Evolutionary conservation across 2,329 filamentous ascomycete genomes (phyloP).

Genomic region (Phyllosticta capitalensis): DNA sequence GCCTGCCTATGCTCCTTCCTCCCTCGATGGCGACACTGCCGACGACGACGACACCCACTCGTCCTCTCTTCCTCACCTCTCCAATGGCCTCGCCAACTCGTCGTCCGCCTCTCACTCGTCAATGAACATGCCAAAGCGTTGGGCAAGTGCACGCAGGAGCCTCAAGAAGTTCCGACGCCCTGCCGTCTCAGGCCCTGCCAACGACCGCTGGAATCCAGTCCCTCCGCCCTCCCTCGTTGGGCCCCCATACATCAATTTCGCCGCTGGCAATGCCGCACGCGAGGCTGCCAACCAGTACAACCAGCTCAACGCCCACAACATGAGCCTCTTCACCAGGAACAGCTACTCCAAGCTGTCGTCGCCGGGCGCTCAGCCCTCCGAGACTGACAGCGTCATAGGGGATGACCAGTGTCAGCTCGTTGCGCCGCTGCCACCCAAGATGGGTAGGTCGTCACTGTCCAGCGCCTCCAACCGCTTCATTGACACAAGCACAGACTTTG

Average conservation of each 20-base stretch:
- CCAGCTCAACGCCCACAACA: conserved; percentile 7
- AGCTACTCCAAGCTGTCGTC: conserved; percentile 8
- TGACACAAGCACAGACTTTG: conserved; percentile 37
- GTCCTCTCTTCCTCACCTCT: conserved; percentile 2
- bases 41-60: conserved; percentile 3
- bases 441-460: conserved; percentile 4
- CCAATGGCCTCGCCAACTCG: conserved; percentile 1
- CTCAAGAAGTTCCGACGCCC: conserved; percentile 16
- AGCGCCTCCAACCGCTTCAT: not conserved
- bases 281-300: conserved; percentile 6
- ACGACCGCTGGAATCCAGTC: conserved; percentile 20
- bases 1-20: conserved; percentile 3
- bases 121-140: conserved; percentile 1
- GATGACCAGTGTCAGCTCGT: conserved; percentile 11
- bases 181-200: conserved; percentile 20
- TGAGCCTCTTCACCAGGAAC: not conserved
- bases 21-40: conserved; percentile 2
- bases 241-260: conserved; percentile 7
- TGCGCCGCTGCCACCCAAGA: conserved; percentile 5
- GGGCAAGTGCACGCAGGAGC: conserved; percentile 9
- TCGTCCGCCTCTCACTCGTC: conserved; percentile 1
- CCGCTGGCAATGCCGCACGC: conserved; percentile 6
- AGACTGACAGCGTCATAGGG: conserved; percentile 11
- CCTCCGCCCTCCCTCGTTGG: conserved; percentile 13
- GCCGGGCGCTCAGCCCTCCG: conserved; percentile 6